Percentiles rank a stretch among this genome's conserved stretches.
Conservation (phyloP, 805 yeast species). For the Candida dajiaensis region DNA sequence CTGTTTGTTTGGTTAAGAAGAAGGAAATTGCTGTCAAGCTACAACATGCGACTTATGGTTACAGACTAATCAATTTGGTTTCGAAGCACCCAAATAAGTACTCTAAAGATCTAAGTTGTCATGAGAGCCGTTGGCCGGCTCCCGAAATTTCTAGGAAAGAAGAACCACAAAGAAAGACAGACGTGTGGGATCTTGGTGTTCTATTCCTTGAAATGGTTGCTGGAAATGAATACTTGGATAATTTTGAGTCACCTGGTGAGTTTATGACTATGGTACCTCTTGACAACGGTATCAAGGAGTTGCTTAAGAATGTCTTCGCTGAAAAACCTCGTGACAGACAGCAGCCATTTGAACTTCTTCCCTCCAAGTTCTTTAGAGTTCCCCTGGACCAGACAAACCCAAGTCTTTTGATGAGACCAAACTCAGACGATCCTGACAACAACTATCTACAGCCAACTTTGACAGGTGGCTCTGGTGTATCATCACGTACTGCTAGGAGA, state of each 20-base stretch:
- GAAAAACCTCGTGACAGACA: slow-evolving; percentile 64
- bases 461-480: slow-evolving; percentile 22
- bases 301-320: slow-evolving; percentile 61
- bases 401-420: slow-evolving; percentile 15
- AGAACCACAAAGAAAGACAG: slow-evolving; percentile 72
- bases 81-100: slow-evolving; percentile 31
- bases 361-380: slow-evolving; percentile 76
- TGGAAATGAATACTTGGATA: slow-evolving; percentile 51
- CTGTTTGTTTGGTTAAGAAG: slow-evolving; percentile 48
- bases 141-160: slow-evolving; percentile 54
- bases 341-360: slow-evolving; percentile 77
- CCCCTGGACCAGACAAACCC: slow-evolving; percentile 41
- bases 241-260: slow-evolving; percentile 56
- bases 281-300: slow-evolving; percentile 58
- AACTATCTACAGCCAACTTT: slow-evolving; percentile 18
- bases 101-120: slow-evolving; percentile 17
- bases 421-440: slow-evolving; percentile 12
- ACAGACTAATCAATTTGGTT: slow-evolving; percentile 37
- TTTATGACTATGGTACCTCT: slow-evolving; percentile 42
- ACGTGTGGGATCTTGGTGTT: slow-evolving; percentile 91
- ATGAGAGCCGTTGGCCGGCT: slow-evolving; percentile 55
- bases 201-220: slow-evolving; percentile 59
- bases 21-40: slow-evolving; percentile 51
- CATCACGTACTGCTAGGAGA: slow-evolving; percentile 26
- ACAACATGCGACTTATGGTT: slow-evolving; percentile 55